These are phyloP conservation scores for Monosporascus sp. DNA, from an alignment of 2,329 filamentous ascomycete species.

Conservation along the genomic window DNA sequence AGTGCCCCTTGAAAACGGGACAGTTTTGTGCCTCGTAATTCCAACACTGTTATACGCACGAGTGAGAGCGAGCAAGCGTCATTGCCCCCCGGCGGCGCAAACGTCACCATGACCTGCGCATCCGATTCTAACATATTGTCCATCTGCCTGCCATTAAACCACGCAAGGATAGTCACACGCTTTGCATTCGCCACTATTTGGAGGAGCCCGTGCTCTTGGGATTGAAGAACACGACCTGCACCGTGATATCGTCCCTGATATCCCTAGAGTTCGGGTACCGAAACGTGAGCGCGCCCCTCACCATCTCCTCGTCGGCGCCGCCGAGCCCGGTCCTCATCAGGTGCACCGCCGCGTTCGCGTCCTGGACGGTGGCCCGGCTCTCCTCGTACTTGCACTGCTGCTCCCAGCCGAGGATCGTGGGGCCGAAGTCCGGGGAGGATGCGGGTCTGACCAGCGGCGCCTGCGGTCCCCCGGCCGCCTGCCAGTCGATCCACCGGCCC, in stretches of 20 bases:
- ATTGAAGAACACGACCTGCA: conserved; percentile 78
- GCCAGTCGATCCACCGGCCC: conserved; percentile 43
- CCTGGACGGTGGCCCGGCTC: conserved; percentile 67
- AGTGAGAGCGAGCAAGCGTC: too few relatives aligned
- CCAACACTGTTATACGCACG: too few relatives aligned
- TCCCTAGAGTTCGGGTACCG: conserved; percentile 62
- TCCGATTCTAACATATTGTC: too few relatives aligned
- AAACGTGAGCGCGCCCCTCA: conserved; percentile 67
- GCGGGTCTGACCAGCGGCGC: background rate
- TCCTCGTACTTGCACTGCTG: conserved; percentile 30
- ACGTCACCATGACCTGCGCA: too few relatives aligned
- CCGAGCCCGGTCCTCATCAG: conserved; percentile 76
- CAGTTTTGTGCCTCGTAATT: too few relatives aligned
- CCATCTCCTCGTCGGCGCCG: conserved; percentile 66
- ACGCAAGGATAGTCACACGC: too few relatives aligned
- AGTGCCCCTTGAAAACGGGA: too few relatives aligned
- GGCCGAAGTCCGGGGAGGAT: conserved; percentile 11
- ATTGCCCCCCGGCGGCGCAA: too few relatives aligned
- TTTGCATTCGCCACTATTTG: too few relatives aligned
- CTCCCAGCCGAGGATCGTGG: conserved; percentile 18
- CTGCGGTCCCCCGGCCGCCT: conserved; percentile 15
- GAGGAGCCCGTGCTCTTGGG: too few relatives aligned
- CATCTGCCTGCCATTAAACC: too few relatives aligned
- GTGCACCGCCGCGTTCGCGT: conserved; percentile 77
- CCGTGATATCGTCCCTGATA: conserved; percentile 70